Evolutionary conservation across 75 land plant species (phyloP), one percentile per base, ranked within the genome.

Genomic region (Pinus albicaulis): DNA sequence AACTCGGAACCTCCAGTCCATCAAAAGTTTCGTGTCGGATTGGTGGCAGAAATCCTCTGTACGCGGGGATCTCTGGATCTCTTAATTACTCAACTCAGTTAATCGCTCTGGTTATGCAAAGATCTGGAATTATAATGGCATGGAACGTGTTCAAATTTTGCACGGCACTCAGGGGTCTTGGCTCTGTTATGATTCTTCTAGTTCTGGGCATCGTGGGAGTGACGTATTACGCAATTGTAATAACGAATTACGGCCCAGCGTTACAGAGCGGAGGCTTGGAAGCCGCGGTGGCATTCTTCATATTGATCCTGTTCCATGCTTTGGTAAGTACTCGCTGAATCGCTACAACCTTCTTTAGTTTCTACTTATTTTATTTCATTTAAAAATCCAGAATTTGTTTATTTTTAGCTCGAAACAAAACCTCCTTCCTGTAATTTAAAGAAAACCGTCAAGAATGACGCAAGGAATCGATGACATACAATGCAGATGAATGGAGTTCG

Each of bases 71-170:
- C 11, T 48, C 12, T 48, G 11, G 53, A 48, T 48, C 53, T 10
- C 53, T 48, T 48, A 48, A 10, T 48, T 48, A 48, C 11, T 48
- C 1, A 11, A 48, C 11, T 48, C 1, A 11, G 53, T 48, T 10
- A 48, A 48, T 48, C 53, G 53, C 53, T 48, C 62, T 56, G 26
- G 59, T 73, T 25, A 80, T 80, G 81, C 34, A 63, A 34, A 62
- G 78, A 63, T 75, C 59, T 4, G 80, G 77, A 66, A 73, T 23
- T 31, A 75, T 59, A 60, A 89, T 89, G 91, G 90, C 91, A 56
- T 89, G 91, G 91, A 89, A 89, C 71, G 89, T 87, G 52, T 86
- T 86, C 80, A 72, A 70, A 76, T 75, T 86, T 41, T 86, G 88
- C 78, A 84, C 88, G 63, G 83, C 82, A 25, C 80, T 86, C 1